Evolutionary conservation across 805 yeast species (phyloP).

Genomic region (Nakazawaea siamensis): DNA sequence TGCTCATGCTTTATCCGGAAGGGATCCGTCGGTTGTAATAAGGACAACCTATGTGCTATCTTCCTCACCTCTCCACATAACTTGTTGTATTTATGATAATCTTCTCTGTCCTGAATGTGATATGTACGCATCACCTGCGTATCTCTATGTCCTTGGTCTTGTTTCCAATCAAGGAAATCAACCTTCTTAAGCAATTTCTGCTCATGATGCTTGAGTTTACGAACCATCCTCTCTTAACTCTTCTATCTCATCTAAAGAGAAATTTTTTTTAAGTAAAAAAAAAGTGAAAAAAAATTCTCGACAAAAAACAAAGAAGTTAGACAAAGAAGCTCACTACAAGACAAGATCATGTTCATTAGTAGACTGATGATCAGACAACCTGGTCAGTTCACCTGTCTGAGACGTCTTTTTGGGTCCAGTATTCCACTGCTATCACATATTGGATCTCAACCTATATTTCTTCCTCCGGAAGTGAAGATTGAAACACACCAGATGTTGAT

Average conservation of each 20-base stretch:
- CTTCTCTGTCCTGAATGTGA: slow-evolving; percentile 91
- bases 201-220: slow-evolving; percentile 91
- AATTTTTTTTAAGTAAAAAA: too few species aligned
- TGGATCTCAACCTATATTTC: slow-evolving; percentile 70
- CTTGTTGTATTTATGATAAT: slow-evolving; percentile 88
- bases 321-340: too few species aligned
- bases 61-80: slow-evolving; percentile 89
- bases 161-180: slow-evolving; percentile 96
- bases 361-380: too few species aligned
- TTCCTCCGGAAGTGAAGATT: slow-evolving; percentile 54
- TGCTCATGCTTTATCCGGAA: slow-evolving; percentile 85
- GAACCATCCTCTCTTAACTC: slow-evolving; percentile 74
- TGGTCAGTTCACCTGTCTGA: too few species aligned
- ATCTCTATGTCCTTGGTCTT: slow-evolving; percentile 90
- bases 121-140: slow-evolving; percentile 94
- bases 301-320: too few species aligned
- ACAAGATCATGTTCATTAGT: too few species aligned
- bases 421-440: slow-evolving; percentile 46
- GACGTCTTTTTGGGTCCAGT: slow-evolving; percentile 27
- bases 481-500: slow-evolving; percentile 37
- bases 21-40: slow-evolving; percentile 82
- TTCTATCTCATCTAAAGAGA: too few species aligned
- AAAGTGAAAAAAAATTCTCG: too few species aligned
- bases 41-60: slow-evolving; percentile 76
- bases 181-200: slow-evolving; percentile 90